Base-by-base conservation (phyloP, 306 rosid species). In the Vigna reflexopilosa region DNA sequence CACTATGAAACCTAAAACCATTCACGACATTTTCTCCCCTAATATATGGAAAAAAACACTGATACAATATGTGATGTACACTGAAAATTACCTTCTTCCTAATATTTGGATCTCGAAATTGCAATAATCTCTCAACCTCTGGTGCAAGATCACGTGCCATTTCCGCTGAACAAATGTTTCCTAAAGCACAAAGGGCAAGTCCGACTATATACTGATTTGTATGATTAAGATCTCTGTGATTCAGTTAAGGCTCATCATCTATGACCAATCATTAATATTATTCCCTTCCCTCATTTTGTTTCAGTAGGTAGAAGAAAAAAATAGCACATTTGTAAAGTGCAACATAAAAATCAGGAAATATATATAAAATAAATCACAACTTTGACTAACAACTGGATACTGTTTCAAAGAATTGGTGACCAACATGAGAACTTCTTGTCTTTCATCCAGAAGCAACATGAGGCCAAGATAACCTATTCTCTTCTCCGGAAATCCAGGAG, bases 61-160 rank as follows among this genome's bases (percentile, higher is more conserved):
- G 44, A 76, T 26, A 42, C 26, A 75, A 22, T 61, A 51, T 62
- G 74, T 77, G 62, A 52, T 50, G 54, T 52, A 56, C 66, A 63
- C 67, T 38, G 82, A 70, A 76, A 78, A 75, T 87, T 71, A 96
- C 99, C 88, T 96, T 96, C 86, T 96, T 96, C 90, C 97, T 85
- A 78, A 93, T 88, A 89, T 96, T 96, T 70, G 99, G 99, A 81
- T 96, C 99, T 42, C 99, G 94, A 84, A 96, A 96, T 86, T 93
- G 99, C 79, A 96, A 88, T 84, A 96, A 83, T 63, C 99, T 93
- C 83, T 96, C 99, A 58, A 96, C 99, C 83, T 96, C 98, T 55
- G 99, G 98, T 52, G 99, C 99, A 85, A 96, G 99, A 91, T 96
- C 98, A 80, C 99, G 97, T 68, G 99, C 99, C 98, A 96, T 95